These are phyloP conservation scores for Bruguiera gymnorhiza DNA, from an alignment of 345 rosid genomes.

Conservation along the genomic window DNA sequence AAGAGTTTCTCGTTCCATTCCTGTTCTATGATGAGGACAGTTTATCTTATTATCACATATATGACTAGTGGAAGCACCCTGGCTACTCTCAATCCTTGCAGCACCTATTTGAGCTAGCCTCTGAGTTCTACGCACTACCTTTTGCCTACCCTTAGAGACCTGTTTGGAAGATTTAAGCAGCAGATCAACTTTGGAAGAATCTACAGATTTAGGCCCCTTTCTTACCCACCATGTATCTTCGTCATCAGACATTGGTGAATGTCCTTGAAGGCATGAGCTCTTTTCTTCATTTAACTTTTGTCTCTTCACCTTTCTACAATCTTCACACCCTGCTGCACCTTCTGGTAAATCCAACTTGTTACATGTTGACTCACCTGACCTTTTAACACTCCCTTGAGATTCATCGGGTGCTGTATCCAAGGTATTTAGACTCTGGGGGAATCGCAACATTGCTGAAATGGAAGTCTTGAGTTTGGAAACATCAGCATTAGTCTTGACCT, in stretches of 20 bases:
- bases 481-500: constrained; percentile 39
- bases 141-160: constrained; percentile 77
- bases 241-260: constrained; percentile 72
- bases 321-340: constrained; percentile 85
- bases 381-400: constrained; percentile 64
- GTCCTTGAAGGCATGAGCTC: constrained; percentile 53
- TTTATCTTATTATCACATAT: constrained; percentile 61
- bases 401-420: constrained; percentile 51
- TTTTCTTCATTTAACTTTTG: constrained; percentile 55
- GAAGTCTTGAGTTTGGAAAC: constrained; percentile 59
- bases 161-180: constrained; percentile 66
- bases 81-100: constrained; percentile 96
- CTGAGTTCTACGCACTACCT: constrained; percentile 78
- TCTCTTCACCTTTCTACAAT: constrained; percentile 61
- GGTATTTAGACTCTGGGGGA: constrained; percentile 49
- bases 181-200: constrained; percentile 62
- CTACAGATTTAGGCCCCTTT: constrained; percentile 61
- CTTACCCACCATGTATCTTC: constrained; percentile 95
- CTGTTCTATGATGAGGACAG: constrained; percentile 66
- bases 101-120: constrained; percentile 89
- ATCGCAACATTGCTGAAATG: constrained; percentile 62
- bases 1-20: constrained; percentile 56
- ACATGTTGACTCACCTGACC: constrained; percentile 39
- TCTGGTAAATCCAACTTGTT: constrained; percentile 32
- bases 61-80: constrained; percentile 95